Base-by-base conservation (phyloP, 495 filamentous ascomycete species). In the Annulohypoxylon stygium region DNA sequence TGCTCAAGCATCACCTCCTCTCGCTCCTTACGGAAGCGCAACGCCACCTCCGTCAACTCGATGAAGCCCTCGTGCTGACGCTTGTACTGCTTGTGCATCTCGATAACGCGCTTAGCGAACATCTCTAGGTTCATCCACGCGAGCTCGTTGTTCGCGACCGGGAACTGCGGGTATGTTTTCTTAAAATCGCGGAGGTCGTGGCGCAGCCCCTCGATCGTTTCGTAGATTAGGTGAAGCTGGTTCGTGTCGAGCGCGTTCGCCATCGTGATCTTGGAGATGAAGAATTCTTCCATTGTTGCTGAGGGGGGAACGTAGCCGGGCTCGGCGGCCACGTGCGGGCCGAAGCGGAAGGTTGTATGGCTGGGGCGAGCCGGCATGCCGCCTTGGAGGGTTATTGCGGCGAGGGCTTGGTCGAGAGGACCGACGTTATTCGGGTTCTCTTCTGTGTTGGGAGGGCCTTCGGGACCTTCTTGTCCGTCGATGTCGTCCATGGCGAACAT, bases 61-160 rank as follows among this genome's bases (percentile, higher is more conserved):
- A 72, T 63, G 41, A 57, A 67, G 20, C 69, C 69, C 23, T 67
- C 63, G 43, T 72, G 57, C 69, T 59, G 48, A 3, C 57, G 63
- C 3, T 14, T 14, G 58, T 66, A 71, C 0, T 39, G 39, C 39
- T n/a, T n/a, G 12, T 43, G 14, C 39, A 43, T 43, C 2, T 34
- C 14, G 3, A 14, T 14, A 1, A 43, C 12, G 10, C 39, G n/a
- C 11, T 9, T 14, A 1, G 16, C 0, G 5, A 20, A 6, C 1
- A 7, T 16, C 5, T 37, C n/a, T 33, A 57, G 30, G 16, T 1
- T 33, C 0, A 1, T 0, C 5, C 11, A 37, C 53, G 9, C 18
- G n/a, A 10, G 1, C n/a, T 9, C 12, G 3, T n/a, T 36, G 53
- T 20, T 4, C 1, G 33, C 14, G 3, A 57, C 18, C 23, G 7